Conservation (phyloP, 257 asterid genomes). For the Cruciata laevipes region DNA sequence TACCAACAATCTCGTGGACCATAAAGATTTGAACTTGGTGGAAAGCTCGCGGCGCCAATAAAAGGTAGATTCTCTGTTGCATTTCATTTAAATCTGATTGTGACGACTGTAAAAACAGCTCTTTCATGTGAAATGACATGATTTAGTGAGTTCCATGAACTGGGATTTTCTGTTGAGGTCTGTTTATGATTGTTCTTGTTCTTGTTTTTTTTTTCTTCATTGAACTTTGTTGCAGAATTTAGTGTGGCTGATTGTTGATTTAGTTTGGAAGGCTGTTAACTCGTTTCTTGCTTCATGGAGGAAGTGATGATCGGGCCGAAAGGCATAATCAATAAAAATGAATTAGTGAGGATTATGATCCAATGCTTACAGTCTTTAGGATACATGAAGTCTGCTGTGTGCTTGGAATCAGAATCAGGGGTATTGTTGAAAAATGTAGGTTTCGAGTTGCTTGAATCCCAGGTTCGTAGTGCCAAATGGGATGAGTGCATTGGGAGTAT, state of each 20-base stretch:
- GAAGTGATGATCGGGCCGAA: constrained; percentile 45
- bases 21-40: not conserved
- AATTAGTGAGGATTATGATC: constrained; percentile 56
- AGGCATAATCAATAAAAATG: constrained; percentile 56
- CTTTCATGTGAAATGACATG: not conserved
- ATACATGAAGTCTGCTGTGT: constrained; percentile 54
- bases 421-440: constrained; percentile 47
- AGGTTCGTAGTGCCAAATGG: constrained; percentile 50
- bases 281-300: constrained; percentile 27
- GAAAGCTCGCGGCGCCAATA: not conserved
- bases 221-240: constrained; percentile 6
- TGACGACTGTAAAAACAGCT: not conserved
- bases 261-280: not conserved
- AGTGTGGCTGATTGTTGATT: not conserved
- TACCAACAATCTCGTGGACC: not conserved
- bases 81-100: not conserved
- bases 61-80: constrained; percentile 6
- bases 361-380: constrained; percentile 73
- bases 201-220: not conserved
- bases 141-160: not conserved
- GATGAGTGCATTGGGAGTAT: constrained; percentile 48
- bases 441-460: constrained; percentile 45
- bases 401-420: constrained; percentile 77
- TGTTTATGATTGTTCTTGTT: not conserved
- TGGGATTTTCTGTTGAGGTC: not conserved